Evolutionary conservation across 345 rosid species (phyloP).

Genomic region (Stellera chamaejasme): DNA sequence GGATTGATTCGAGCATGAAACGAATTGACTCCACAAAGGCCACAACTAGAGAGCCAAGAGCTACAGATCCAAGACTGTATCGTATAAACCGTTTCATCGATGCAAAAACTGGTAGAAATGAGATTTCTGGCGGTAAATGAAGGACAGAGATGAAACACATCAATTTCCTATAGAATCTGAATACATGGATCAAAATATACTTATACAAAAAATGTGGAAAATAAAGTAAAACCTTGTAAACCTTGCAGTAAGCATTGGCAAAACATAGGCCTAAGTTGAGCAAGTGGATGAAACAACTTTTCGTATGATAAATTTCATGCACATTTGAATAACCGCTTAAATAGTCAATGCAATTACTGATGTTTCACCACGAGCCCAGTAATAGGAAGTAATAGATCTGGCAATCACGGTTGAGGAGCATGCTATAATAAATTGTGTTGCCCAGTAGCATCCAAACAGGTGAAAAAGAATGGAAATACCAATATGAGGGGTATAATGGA

Average conservation of each 20-base stretch:
- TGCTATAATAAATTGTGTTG: slow-evolving; percentile 83
- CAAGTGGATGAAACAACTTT: background rate
- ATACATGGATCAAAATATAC: background rate
- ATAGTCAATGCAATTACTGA: slow-evolving; percentile 38
- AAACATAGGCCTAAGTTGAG: background rate
- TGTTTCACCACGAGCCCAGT: slow-evolving; percentile 89
- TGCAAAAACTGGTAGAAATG: slow-evolving; percentile 91
- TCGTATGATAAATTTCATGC: no score
- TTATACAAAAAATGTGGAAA: background rate
- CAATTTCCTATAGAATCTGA: background rate
- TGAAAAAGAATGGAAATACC: slow-evolving; percentile 84
- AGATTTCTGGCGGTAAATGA: slow-evolving; percentile 71
- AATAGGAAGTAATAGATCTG: slow-evolving; percentile 90
- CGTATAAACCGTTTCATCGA: slow-evolving; percentile 87
- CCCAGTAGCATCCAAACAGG: slow-evolving; percentile 95
- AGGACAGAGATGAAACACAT: slow-evolving; percentile 6
- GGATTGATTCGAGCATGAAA: slow-evolving; percentile 82
- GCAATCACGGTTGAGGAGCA: slow-evolving; percentile 85
- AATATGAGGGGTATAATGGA: slow-evolving; percentile 91
- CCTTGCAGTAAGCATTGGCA: background rate
- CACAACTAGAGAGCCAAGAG: slow-evolving; percentile 83
- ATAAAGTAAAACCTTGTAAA: no score
- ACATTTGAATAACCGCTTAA: background rate
- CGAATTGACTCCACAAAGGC: slow-evolving; percentile 89
- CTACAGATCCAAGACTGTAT: slow-evolving; percentile 89